Evolutionary conservation across 345 rosid genomes (phyloP).

Genomic region (Moricandia moricandioides): DNA sequence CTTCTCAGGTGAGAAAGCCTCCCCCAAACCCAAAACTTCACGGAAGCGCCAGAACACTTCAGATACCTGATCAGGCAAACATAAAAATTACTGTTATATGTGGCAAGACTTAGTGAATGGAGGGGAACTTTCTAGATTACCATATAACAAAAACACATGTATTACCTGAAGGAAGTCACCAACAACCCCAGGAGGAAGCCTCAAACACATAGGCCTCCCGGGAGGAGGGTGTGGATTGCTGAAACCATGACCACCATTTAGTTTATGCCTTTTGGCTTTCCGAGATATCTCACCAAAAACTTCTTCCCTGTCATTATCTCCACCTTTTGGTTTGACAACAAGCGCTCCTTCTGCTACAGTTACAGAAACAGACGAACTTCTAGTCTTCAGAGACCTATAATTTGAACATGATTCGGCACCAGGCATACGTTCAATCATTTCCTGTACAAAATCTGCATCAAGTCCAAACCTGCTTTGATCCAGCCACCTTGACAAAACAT

Average conservation of each 20-base stretch:
- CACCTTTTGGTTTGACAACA: constrained; percentile 45
- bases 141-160: constrained; percentile 18
- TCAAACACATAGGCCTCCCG: constrained; percentile 40
- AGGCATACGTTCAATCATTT: no score
- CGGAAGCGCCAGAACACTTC: constrained; percentile 74
- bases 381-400: constrained; percentile 19
- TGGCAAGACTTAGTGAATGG: constrained; percentile 13
- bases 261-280: no score
- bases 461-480: no score
- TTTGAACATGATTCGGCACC: no score
- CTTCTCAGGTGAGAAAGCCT: constrained; percentile 51
- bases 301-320: constrained; percentile 40
- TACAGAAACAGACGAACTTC: constrained; percentile 46
- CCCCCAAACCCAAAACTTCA: constrained; percentile 65
- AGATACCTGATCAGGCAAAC: constrained; percentile 61
- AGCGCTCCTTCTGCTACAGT: constrained; percentile 39
- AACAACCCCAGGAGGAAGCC: constrained; percentile 69
- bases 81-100: constrained; percentile 19
- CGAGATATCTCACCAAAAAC: constrained; percentile 22
- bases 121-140: background rate
- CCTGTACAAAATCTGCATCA: no score
- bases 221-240: no score
- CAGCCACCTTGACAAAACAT: constrained; percentile 64
- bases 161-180: constrained; percentile 93
- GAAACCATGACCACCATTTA: no score